Evolutionary conservation across 1,284 basidiomycete species (phyloP).

Genomic region (Ceratobasidium papillatum): DNA sequence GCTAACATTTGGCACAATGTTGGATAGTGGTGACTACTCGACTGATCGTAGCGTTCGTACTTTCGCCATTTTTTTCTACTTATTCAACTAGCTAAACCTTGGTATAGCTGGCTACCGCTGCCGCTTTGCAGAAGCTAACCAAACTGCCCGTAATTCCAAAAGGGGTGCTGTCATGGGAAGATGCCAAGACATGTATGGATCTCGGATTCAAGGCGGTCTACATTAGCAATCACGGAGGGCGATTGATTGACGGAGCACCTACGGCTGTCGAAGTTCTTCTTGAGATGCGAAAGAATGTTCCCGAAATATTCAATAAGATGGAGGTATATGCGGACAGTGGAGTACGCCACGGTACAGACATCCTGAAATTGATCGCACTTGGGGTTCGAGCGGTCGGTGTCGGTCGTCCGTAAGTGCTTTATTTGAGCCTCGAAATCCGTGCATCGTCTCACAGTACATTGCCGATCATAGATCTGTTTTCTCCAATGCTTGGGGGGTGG

Average conservation of each 20-base stretch:
- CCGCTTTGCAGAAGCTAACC: background rate
- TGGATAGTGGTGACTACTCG: constrained; percentile 14
- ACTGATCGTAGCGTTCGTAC: constrained; percentile 21
- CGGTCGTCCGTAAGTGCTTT: constrained; percentile 44
- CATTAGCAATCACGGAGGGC: constrained; percentile 54
- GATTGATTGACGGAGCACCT: constrained; percentile 53
- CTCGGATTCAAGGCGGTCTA: constrained; percentile 53
- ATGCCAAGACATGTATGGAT: constrained; percentile 52
- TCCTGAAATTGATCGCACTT: constrained; percentile 49
- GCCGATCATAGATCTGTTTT: constrained; percentile 46
- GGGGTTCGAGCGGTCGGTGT: constrained; percentile 50
- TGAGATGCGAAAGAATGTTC: constrained; percentile 50
- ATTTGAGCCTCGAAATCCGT: background rate
- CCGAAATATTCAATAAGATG: constrained; percentile 50
- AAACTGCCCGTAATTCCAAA: constrained; percentile 35
- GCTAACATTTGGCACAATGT: too few relatives aligned
- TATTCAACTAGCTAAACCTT: background rate
- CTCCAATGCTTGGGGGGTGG: constrained; percentile 50
- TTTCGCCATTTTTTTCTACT: background rate
- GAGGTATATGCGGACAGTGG: constrained; percentile 52
- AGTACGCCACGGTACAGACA: constrained; percentile 49
- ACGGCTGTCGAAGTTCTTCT: constrained; percentile 52
- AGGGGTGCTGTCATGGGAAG: constrained; percentile 51
- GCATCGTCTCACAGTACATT: too few relatives aligned
- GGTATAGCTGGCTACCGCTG: background rate